A percentile compares a stretch with the other conserved stretches of the same genome.
Conservation (phyloP, 768 basidiomycete species). For the Leccinum subgranulosum region DNA sequence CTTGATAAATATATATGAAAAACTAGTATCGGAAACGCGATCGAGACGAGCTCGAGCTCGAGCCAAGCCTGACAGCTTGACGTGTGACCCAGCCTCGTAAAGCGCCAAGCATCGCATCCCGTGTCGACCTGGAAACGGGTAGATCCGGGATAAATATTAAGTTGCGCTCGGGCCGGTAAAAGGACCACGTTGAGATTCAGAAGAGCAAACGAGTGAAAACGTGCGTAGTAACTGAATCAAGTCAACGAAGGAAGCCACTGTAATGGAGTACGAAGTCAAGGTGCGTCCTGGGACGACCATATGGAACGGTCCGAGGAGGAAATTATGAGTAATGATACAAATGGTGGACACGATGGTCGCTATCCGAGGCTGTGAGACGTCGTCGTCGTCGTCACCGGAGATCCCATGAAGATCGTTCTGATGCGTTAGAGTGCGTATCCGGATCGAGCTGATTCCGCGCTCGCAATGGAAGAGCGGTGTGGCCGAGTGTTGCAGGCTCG, state of each 20-base stretch:
- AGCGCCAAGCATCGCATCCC: background rate
- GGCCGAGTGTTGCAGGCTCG: slow-evolving; percentile 8
- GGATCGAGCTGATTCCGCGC: slow-evolving; percentile 22
- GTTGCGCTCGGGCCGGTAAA: slow-evolving; percentile 10
- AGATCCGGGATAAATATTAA: slow-evolving; percentile 28
- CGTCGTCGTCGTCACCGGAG: slow-evolving; percentile 16
- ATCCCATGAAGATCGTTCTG: slow-evolving; percentile 24
- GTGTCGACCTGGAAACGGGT: slow-evolving; percentile 9
- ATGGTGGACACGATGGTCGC: background rate
- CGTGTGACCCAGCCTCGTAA: slow-evolving; percentile 2
- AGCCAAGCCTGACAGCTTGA: background rate
- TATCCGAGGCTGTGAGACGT: slow-evolving; percentile 15
- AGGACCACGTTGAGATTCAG: slow-evolving; percentile 17
- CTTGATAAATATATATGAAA: slow-evolving; percentile 23
- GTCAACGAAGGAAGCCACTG: slow-evolving; percentile 12
- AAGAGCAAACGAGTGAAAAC: slow-evolving; percentile 9
- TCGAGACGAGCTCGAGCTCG: background rate
- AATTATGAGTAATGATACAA: slow-evolving; percentile 37
- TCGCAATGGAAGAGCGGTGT: slow-evolving; percentile 18
- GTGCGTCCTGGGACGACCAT: slow-evolving; percentile 22
- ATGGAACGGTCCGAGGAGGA: slow-evolving; percentile 24
- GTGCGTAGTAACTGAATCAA: slow-evolving; percentile 15
- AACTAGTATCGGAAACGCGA: slow-evolving; percentile 2
- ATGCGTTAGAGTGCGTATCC: slow-evolving; percentile 15
- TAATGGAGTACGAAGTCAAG: slow-evolving; percentile 20